Evolutionary conservation across 371 early-diverging fungal species (phyloP), one percentile per base, ranked within the genome.

Genomic region (Mortierella sp.): DNA sequence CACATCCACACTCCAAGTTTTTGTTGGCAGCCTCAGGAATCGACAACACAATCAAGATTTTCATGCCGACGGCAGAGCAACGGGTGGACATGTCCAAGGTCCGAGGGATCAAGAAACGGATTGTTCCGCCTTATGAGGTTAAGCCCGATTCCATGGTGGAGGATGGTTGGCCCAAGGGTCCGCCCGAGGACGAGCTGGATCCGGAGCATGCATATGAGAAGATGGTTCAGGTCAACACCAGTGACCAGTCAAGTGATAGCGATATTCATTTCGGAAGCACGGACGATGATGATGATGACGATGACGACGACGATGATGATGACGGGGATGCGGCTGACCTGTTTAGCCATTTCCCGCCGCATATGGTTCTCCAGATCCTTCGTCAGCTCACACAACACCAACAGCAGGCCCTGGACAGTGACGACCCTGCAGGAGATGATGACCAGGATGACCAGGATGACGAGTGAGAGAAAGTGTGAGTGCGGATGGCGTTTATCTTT

Each of bases 11-110:
- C 16, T 79, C 80, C 7, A 77, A 52, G 44, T 83, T 87, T 28
- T 34, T 85, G 34, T 70, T 83, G 34, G 80, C 83, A 13, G 84
- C 85, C 0, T 90, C 91, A 0, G 97, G 97, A 2, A 96, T 97
- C 52, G 97, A 96, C 78, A 86, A 91, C 28, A 94, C 94, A 3
- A 87, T 94, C 63, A 95, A 96, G 78, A 91, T 96, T 28, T 94
- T 95, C 74, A 89, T 89, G 63, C 94, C 95, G 6, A 91, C 87
- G 0, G 89, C 92, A 11, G 48, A 78, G 57, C 55, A 87, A 38
- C 38, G 73, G 57, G 48, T 79, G 57, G 28, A 90, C 84, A 19
- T 90, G 82, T 72, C 84, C 71, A 71, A 75, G 70, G 48, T 80
- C 47, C 58, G 84, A 21, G 82, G 82, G 6, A 60, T 86, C 71